Conservation (phyloP, 257 asterid genomes). For the Avicennia marina region DNA sequence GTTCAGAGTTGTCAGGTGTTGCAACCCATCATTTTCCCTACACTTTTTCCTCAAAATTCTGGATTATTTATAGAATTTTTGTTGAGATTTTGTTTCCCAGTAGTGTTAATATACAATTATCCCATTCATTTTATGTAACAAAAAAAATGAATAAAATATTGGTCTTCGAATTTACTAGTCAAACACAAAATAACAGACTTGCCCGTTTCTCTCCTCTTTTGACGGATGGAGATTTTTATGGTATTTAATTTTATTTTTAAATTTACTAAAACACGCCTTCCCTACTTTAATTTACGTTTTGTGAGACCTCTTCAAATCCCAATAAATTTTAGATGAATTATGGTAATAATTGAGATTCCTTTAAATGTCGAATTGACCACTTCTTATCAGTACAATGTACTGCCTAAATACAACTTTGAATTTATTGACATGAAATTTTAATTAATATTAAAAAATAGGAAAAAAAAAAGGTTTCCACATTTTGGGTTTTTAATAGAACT, state of each 20-base stretch:
- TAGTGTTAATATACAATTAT: neutral
- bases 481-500: too few species aligned
- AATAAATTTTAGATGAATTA: neutral
- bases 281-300: neutral
- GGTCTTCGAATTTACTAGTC: too few species aligned
- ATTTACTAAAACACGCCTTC: conserved; percentile 9
- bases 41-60: neutral
- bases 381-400: neutral
- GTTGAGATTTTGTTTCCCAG: neutral
- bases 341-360: neutral
- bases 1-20: conserved; percentile 17
- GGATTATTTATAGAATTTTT: neutral
- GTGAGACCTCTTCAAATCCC: neutral
- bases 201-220: conserved; percentile 2
- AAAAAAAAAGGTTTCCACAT: too few species aligned
- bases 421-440: neutral
- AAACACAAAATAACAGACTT: conserved; percentile 16
- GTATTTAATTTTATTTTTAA: neutral
- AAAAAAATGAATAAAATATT: too few species aligned
- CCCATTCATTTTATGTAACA: too few species aligned
- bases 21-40: conserved; percentile 17
- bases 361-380: conserved; percentile 1
- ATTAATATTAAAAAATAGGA: too few species aligned
- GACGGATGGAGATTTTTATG: neutral
- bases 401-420: neutral